These are phyloP conservation scores for Sporisorium exsertum DNA, from an alignment of 1,284 basidiomycete genomes.

Conservation along the genomic window DNA sequence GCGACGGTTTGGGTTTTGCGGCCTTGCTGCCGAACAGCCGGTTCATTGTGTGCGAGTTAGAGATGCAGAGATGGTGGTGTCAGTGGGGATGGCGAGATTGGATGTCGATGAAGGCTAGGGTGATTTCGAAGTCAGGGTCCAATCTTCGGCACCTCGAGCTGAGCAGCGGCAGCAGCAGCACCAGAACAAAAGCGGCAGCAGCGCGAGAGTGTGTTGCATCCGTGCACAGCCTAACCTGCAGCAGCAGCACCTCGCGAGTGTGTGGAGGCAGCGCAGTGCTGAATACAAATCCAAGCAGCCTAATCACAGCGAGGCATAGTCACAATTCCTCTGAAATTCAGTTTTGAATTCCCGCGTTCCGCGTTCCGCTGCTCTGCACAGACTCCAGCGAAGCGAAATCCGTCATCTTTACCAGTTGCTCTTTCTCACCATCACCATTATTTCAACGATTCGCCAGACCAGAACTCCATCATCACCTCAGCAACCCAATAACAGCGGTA, in stretches of 20 bases:
- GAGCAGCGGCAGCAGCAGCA: neutral
- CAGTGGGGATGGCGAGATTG: neutral
- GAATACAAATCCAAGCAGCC: neutral
- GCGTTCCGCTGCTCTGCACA: slow-evolving; percentile 1
- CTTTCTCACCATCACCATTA: neutral
- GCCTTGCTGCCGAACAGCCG: slow-evolving; percentile 70
- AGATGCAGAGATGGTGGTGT: neutral
- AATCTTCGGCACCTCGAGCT: neutral
- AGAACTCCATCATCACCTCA: neutral
- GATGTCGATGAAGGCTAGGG: neutral
- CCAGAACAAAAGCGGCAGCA: too few relatives aligned
- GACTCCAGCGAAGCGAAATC: neutral
- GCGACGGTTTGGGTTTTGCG: slow-evolving; percentile 78
- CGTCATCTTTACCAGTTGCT: neutral
- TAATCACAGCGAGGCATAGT: too few relatives aligned
- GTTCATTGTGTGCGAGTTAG: too few relatives aligned
- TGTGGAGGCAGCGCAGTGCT: neutral
- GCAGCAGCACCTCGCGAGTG: neutral
- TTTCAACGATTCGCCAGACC: neutral
- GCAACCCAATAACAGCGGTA: too few relatives aligned
- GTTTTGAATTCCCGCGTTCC: neutral
- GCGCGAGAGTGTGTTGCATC: slow-evolving; percentile 7
- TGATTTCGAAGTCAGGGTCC: slow-evolving; percentile 13
- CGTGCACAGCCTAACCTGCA: slow-evolving; percentile 26
- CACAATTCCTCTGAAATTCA: neutral